Conservation (phyloP, 495 filamentous ascomycete species). For the Neurospora intermedia region DNA sequence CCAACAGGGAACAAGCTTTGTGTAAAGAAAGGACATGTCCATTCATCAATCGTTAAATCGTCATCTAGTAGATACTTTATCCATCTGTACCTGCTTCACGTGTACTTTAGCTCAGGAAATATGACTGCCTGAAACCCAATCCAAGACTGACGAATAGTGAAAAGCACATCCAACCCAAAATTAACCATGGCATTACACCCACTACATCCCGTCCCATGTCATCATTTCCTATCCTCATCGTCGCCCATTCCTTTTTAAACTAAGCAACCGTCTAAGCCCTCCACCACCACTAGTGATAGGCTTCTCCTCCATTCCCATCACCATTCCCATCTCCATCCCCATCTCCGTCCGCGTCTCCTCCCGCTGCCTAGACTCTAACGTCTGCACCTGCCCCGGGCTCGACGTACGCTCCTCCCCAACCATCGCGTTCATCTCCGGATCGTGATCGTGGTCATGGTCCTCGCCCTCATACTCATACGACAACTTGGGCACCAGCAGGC, state of each 20-base stretch:
- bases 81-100: not conserved
- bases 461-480: constrained; percentile 40
- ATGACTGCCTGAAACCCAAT: not conserved
- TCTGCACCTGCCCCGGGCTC: constrained; percentile 2
- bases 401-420: constrained; percentile 4
- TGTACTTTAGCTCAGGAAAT: not conserved
- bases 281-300: not conserved
- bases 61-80: not conserved
- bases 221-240: not conserved
- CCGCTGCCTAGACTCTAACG: not conserved
- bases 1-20: not conserved
- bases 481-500: constrained; percentile 72
- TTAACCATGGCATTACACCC: not conserved
- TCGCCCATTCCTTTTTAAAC: constrained; percentile 5
- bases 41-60: not conserved
- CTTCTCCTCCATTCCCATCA: constrained; percentile 2
- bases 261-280: constrained; percentile 12
- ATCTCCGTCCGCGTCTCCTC: not conserved
- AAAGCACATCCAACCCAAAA: not conserved
- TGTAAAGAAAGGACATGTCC: not conserved
- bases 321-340: not conserved
- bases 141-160: not conserved
- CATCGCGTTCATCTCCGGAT: constrained; percentile 1
- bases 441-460: constrained; percentile 4
- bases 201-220: not conserved